These are phyloP conservation scores for Grifola frondosa DNA, from an alignment of 1,284 basidiomycete genomes.

Conservation along the genomic window DNA sequence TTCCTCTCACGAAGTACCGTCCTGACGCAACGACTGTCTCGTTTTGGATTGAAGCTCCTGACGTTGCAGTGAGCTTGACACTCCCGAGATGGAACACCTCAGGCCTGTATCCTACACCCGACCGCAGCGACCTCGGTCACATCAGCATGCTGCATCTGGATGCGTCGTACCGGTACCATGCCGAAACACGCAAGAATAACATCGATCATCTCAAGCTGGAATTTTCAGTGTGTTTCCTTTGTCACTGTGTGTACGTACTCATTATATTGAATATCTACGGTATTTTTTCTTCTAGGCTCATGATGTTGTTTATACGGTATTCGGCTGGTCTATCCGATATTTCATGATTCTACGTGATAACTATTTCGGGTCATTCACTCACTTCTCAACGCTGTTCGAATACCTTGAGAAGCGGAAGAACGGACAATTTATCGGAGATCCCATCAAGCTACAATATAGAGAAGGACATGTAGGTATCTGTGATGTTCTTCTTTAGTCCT, in stretches of 20 bases:
- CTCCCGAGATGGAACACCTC: constrained; percentile 90
- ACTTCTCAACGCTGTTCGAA: constrained; percentile 84
- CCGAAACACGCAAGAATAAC: constrained; percentile 64
- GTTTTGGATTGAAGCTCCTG: constrained; percentile 64
- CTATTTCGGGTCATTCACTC: constrained; percentile 89
- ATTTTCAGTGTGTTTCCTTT: constrained; percentile 53
- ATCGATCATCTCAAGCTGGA: constrained; percentile 77
- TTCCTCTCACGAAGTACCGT: constrained; percentile 73
- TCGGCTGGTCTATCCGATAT: constrained; percentile 87
- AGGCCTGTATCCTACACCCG: constrained; percentile 61
- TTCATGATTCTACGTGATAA: constrained; percentile 88
- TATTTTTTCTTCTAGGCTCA: constrained; percentile 29
- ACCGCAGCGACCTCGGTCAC: constrained; percentile 59
- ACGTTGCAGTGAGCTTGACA: constrained; percentile 58
- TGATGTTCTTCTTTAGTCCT: neutral
- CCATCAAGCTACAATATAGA: constrained; percentile 77
- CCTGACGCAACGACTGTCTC: constrained; percentile 69
- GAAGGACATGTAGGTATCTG: constrained; percentile 47
- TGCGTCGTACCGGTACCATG: constrained; percentile 75
- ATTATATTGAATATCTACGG: neutral
- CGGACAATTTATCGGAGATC: constrained; percentile 72
- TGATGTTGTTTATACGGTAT: constrained; percentile 63
- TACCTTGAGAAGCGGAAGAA: constrained; percentile 70
- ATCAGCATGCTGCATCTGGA: constrained; percentile 58
- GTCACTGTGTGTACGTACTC: neutral